Evolutionary conservation across 2,329 filamentous ascomycete genomes (phyloP).

Genomic region (Curvularia sp.): DNA sequence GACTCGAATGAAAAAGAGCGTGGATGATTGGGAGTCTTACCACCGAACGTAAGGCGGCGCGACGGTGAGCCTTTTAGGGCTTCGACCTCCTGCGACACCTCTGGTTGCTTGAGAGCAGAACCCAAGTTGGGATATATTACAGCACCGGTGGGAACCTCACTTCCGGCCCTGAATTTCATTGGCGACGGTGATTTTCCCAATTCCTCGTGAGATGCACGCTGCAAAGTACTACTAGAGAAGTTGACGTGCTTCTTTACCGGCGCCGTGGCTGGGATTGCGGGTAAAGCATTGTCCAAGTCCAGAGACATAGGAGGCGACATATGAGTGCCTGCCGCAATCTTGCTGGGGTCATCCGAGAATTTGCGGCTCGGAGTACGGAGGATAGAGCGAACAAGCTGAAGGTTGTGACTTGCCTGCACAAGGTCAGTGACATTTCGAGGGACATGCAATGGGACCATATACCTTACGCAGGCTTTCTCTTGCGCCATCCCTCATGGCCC

Average conservation of each 20-base stretch:
- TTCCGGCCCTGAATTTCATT: slow-evolving; percentile 46
- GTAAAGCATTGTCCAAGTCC: slow-evolving; percentile 61
- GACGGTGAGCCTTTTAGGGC: slow-evolving; percentile 39
- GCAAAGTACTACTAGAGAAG: slow-evolving; percentile 75
- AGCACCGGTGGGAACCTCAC: slow-evolving; percentile 44
- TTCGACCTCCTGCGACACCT: slow-evolving; percentile 40
- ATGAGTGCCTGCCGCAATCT: slow-evolving; percentile 68
- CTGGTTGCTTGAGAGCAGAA: slow-evolving; percentile 48
- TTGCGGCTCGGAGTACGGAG: slow-evolving; percentile 66
- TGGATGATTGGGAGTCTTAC: slow-evolving; percentile 38
- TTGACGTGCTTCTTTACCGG: slow-evolving; percentile 80
- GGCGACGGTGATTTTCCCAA: slow-evolving; percentile 47
- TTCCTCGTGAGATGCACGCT: slow-evolving; percentile 46
- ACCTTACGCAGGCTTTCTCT: slow-evolving; percentile 46
- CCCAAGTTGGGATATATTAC: slow-evolving; percentile 43
- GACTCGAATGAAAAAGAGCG: slow-evolving; percentile 60
- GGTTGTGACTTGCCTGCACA: slow-evolving; percentile 50
- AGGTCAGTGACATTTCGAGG: slow-evolving; percentile 1
- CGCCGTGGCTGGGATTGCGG: slow-evolving; percentile 67
- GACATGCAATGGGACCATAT: neutral
- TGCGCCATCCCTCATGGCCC: slow-evolving; percentile 50
- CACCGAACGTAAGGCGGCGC: slow-evolving; percentile 48
- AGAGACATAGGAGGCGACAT: slow-evolving; percentile 52
- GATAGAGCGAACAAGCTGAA: slow-evolving; percentile 68
- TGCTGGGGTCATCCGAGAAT: slow-evolving; percentile 65